Base-by-base conservation (phyloP, 1,139 yeast species). In the Yamadazyma mexicana region DNA sequence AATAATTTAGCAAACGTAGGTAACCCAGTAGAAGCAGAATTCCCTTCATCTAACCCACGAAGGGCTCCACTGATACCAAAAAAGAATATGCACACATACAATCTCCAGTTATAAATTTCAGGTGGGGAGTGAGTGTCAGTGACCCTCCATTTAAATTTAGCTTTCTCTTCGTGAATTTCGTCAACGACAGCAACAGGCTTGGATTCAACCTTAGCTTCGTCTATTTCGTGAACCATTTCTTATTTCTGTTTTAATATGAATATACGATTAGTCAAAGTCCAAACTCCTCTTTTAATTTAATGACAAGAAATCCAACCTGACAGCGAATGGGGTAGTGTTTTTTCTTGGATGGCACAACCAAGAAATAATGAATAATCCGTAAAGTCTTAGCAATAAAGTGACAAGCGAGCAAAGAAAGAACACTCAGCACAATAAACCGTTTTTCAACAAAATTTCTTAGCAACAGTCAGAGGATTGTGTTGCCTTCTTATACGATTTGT, bases 11-110 rank as follows among this genome's bases (percentile, higher is more conserved):
- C 57, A 55, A 79, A 79, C 1, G 77, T 61, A 47, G 71, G 79
- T 3, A 75, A 69, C 28, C 70, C 61, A 2, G 69, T 58, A 8
- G 79, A 81, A n/a, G 77, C 45, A 26, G 47, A 37, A 35, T 40
- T 40, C 35, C 85, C 86, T 58, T 79, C 85, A 55, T 80, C 86
- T 39, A 67, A 71, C 12, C 86, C 86, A 55, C 85, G 62, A 9
- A 82, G 81, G 18, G 78, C 68, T 10, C 86, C 86, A 39, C 77
- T 59, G 18, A 79, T 54, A 33, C 85, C 85, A 58, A 78, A 79
- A 3, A 77, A 72, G 35, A 75, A 61, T 10, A 79, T 71, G 3
- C 79, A 68, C 24, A 73, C 46, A 48, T 65, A 74, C 34, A 78
- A 61, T 10, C 72, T 70, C 49, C 59, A 47, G 58, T 77, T 77